Evolutionary conservation across 768 basidiomycete species (phyloP).

Genomic region (Hericium erinaceus): DNA sequence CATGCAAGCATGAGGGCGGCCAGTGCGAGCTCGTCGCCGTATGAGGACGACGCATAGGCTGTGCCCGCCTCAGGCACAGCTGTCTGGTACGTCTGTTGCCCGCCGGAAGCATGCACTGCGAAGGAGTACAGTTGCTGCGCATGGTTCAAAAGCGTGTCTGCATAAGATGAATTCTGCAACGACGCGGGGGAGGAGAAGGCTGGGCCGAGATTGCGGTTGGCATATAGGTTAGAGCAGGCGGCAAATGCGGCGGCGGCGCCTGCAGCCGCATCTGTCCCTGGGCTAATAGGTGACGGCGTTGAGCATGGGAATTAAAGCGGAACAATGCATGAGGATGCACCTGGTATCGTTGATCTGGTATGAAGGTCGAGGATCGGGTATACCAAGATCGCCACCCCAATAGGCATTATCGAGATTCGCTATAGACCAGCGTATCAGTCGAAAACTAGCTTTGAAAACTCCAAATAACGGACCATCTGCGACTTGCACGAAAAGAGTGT

Average conservation of each 20-base stretch:
- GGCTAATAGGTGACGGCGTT: slow-evolving; percentile 25
- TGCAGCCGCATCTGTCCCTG: slow-evolving; percentile 88
- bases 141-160: slow-evolving; percentile 59
- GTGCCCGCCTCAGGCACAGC: slow-evolving; percentile 55
- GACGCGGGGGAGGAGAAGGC: slow-evolving; percentile 52
- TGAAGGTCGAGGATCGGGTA: slow-evolving; percentile 66
- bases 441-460: neutral
- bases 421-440: slow-evolving; percentile 15
- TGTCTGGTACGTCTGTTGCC: slow-evolving; percentile 54
- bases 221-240: slow-evolving; percentile 77
- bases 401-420: slow-evolving; percentile 65
- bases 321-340: slow-evolving; percentile 18
- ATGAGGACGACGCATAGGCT: slow-evolving; percentile 66
- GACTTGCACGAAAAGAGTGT: slow-evolving; percentile 71
- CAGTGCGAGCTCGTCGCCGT: slow-evolving; percentile 63
- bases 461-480: slow-evolving; percentile 40
- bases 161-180: slow-evolving; percentile 66
- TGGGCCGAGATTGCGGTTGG: slow-evolving; percentile 44
- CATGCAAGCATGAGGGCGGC: slow-evolving; percentile 71
- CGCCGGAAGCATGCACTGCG: slow-evolving; percentile 57
- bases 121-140: slow-evolving; percentile 69
- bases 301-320: neutral
- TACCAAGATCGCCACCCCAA: slow-evolving; percentile 80
- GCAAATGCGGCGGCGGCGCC: slow-evolving; percentile 81
- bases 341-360: slow-evolving; percentile 68